Conservation (phyloP, 2,329 filamentous ascomycete species). For the Fusarium guadeloupense region DNA sequence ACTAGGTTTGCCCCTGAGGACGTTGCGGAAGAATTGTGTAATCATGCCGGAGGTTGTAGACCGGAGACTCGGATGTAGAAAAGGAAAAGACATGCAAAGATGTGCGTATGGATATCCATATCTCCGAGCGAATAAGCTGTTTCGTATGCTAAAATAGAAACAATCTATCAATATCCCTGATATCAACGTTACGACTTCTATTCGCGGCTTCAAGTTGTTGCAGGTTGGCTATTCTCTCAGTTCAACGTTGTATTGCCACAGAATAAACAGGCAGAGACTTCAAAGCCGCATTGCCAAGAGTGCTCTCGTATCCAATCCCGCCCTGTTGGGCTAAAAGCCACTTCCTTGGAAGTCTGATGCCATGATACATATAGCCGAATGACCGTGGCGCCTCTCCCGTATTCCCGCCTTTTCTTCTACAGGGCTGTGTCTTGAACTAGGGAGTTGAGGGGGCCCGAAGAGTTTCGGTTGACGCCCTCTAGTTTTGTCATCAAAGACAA, state of each 20-base stretch:
- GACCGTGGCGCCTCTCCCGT: constrained; percentile 28
- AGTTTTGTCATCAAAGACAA: background rate
- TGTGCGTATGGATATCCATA: constrained; percentile 2
- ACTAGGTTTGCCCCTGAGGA: constrained; percentile 11
- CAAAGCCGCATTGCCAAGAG: constrained; percentile 36
- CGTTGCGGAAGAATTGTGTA: constrained; percentile 32
- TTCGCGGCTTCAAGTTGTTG: constrained; percentile 5
- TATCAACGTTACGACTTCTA: background rate
- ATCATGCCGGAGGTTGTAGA: constrained; percentile 19
- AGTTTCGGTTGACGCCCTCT: constrained; percentile 27
- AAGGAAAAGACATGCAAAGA: background rate
- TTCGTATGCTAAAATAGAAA: constrained; percentile 23
- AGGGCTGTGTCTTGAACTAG: constrained; percentile 7
- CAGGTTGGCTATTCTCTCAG: constrained; percentile 16
- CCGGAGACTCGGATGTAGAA: constrained; percentile 15
- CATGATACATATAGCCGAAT: background rate
- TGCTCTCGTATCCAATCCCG: constrained; percentile 28
- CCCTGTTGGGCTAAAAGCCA: constrained; percentile 13
- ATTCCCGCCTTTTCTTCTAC: too few species aligned
- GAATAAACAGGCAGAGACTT: constrained; percentile 24
- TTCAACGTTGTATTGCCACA: constrained; percentile 38
- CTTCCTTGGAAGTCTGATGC: constrained; percentile 19
- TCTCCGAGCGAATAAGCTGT: constrained; percentile 12
- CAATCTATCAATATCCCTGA: background rate
- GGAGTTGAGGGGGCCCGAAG: constrained; percentile 28